Evolutionary conservation across 2,329 filamentous ascomycete species (phyloP), one percentile per base, ranked within the genome.

Genomic region (Pyrenochaeta sp.): DNA sequence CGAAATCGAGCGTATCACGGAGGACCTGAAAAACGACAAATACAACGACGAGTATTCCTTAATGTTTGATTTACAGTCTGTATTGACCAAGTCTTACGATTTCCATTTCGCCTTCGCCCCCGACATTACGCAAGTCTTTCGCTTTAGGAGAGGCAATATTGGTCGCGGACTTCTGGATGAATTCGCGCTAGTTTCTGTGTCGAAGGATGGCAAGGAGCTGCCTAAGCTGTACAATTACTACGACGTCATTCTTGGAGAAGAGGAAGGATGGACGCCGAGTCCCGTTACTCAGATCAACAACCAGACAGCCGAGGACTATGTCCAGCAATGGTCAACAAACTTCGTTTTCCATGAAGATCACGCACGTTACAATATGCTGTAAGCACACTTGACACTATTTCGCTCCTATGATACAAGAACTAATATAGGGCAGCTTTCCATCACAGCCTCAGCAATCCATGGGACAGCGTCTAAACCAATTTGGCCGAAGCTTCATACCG

Each of bases 31-130:
- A 0, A 37, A 61, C 36, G 66, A 61, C 22, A 54, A 52, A 6
- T 79, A 76, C 54, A 40, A 61, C 5, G 71, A 70, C 37, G 75
- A 78, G 56, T 78, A 76, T 49, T 66, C 72, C 7, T 67, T 78
- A 24, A 68, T 76, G 61, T 54, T 59, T 13, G 75, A 76, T 53
- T 48, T 78, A 12, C 59, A 58, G 24, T 51, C 56, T 19, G 62
- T 71, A 0, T 49, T 76, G 3, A 47, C 47, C 5, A 66, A 63
- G 12, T 66, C 70, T 7, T 70, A 77, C 51, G 74, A 78, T 49
- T 72, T 72, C n/a, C 75, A 78, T 52, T 66, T 76, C 10, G 47
- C 19, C 0, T 76, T 67, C 44, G 48, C 50, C 12, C 56, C 72
- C 9, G 71, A 73, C 45, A 73, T 76, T 19, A 49, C 63, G 6